Evolutionary conservation across 208 protist species (phyloP), one percentile per base, ranked within the genome.

Genomic region (Leishmania tropica): DNA sequence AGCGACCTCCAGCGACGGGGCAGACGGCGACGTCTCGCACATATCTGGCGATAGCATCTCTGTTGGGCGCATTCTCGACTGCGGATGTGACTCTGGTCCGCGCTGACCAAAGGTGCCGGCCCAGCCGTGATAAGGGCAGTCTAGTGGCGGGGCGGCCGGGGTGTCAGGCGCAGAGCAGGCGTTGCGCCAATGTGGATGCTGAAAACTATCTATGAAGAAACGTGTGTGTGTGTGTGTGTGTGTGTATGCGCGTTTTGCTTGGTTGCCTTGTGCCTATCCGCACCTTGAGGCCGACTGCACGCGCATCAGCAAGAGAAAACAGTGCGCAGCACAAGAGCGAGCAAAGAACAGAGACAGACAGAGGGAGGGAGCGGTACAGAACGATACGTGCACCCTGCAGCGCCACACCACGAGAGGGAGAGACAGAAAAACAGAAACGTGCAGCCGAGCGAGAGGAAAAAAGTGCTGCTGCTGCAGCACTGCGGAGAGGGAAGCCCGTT

Each of bases 221-320:
- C 15, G 15, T 28, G 73, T 15, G 71, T 64, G 42, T 35, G 37
- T 15, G 71, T 64, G 42, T 35, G 37, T 13, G 58, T 42, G 28
- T 60, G 70, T 74, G 45, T 77, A 42, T 78, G 56, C 13, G 13
- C 48, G 24, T 51, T 40, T 81, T 56, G 60, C 31, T 81, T 56
- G n/a, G 31, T 60, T 37, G 19, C 8, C 13, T 40, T 40, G 24
- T 62, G 73, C 10, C 40, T 35, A 42, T 37, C 35, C 3, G 17
- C 31, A n/a, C 51, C n/a, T 28, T 47, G 40, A 37, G 11, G 40
- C 40, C 6, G 13, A 4, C 40, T 72, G 67, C 40, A 21, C 31
- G 42, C 31, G 40, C 17, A 72, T n/a, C 17, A 48, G 19, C 67
- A 47, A n/a, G 15, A 64, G 28, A 64, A 64, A 15, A 31, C 28